These are phyloP conservation scores for Xylaria venustula DNA, from an alignment of 495 filamentous ascomycete genomes.

Conservation along the genomic window DNA sequence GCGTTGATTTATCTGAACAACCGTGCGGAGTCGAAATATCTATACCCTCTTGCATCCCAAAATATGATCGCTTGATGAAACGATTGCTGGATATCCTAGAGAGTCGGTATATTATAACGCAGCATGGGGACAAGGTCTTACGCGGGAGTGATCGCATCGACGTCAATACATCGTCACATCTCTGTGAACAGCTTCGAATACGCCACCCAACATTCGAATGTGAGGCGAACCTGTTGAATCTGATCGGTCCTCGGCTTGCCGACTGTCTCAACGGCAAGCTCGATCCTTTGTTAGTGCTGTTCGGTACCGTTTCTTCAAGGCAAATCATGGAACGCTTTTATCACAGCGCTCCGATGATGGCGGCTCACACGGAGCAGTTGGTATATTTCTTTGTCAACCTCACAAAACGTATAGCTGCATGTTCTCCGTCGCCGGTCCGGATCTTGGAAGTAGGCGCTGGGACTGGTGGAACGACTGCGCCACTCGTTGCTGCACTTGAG, in stretches of 20 bases:
- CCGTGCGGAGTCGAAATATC: conserved; percentile 44
- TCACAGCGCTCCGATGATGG: background rate
- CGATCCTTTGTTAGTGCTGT: background rate
- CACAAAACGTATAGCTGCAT: background rate
- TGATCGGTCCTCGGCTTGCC: background rate
- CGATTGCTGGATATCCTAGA: conserved; percentile 32
- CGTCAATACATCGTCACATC: background rate
- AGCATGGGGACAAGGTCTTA: conserved; percentile 33
- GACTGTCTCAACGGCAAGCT: conserved; percentile 1
- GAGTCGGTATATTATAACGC: conserved; percentile 33
- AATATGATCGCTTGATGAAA: conserved; percentile 27
- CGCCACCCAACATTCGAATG: background rate
- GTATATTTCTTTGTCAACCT: background rate
- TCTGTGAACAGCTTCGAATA: background rate
- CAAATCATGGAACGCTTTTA: background rate
- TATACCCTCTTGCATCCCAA: conserved; percentile 42
- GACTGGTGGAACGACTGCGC: conserved; percentile 43
- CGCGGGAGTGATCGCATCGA: background rate
- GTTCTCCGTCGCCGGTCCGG: conserved; percentile 1
- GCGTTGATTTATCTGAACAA: conserved; percentile 24
- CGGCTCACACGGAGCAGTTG: no score
- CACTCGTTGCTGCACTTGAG: conserved; percentile 35
- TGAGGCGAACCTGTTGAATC: conserved; percentile 3
- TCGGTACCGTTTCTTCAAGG: background rate
- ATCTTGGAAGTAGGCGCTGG: conserved; percentile 48